These are phyloP conservation scores for Sclerotinia glacialis DNA, from an alignment of 2,329 filamentous ascomycete genomes.

Conservation along the genomic window DNA sequence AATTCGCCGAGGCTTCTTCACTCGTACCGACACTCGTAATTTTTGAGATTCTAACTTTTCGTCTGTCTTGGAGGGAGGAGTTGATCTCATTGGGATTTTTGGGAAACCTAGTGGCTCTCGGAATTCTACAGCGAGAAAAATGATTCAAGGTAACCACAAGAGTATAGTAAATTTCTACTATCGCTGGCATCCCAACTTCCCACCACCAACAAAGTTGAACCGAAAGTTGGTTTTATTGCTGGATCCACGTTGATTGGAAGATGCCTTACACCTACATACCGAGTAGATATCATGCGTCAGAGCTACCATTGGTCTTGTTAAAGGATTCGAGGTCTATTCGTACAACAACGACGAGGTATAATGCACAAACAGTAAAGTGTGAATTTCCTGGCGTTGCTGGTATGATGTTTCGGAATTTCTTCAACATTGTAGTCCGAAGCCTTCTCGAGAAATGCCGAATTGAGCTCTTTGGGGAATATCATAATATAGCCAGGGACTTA, in stretches of 20 bases:
- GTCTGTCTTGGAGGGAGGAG: neutral
- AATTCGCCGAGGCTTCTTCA: neutral
- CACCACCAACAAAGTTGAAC: neutral
- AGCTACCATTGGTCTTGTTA: neutral
- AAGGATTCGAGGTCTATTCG: neutral
- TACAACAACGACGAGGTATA: neutral
- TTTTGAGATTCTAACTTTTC: too few species aligned
- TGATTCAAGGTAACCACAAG: neutral
- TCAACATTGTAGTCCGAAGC: neutral
- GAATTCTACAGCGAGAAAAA: neutral
- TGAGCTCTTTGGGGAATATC: neutral
- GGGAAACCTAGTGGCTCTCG: neutral
- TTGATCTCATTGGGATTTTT: too few species aligned
- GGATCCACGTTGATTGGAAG: neutral
- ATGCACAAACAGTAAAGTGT: neutral
- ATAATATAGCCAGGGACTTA: neutral
- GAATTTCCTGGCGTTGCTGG: neutral
- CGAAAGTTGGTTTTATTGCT: neutral
- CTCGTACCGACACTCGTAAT: neutral
- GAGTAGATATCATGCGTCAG: neutral
- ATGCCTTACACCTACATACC: neutral
- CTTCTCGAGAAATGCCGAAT: neutral
- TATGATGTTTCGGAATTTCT: constrained; percentile 11
- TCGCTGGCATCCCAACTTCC: neutral
- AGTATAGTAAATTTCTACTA: neutral